Conservation (phyloP, 2,329 filamentous ascomycete species). For the Colletotrichum gigasporum region DNA sequence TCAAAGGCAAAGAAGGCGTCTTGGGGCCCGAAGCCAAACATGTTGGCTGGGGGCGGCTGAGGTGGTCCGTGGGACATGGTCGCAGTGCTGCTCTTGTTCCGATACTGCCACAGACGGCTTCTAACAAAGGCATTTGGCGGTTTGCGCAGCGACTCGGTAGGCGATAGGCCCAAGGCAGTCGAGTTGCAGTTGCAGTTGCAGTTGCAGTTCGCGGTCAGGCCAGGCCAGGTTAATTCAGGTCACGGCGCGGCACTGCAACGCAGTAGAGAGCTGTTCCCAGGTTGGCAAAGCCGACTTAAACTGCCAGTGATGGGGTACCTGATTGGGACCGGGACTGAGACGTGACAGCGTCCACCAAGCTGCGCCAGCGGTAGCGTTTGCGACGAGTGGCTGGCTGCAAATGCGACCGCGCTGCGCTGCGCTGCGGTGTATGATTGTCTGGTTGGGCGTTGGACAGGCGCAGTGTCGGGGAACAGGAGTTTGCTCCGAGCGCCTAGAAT, state of each 20-base stretch:
- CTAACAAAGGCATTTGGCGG: constrained; percentile 30
- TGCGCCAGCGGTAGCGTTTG: background rate
- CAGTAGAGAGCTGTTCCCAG: background rate
- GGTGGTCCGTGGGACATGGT: constrained; percentile 48
- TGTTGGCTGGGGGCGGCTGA: constrained; percentile 44
- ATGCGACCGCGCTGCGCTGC: background rate
- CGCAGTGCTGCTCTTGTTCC: constrained; percentile 32
- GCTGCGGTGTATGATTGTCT: background rate
- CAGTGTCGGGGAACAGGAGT: constrained; percentile 7
- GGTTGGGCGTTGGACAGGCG: background rate
- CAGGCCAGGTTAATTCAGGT: background rate
- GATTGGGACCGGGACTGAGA: background rate
- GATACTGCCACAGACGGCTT: constrained; percentile 21
- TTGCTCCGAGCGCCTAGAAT: constrained; percentile 14
- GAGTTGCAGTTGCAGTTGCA: no score
- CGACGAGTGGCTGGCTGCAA: background rate
- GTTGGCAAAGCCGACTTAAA: constrained; percentile 14
- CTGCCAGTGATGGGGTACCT: background rate
- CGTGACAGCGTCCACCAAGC: background rate
- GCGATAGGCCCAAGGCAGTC: no score
- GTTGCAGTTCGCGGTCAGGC: no score
- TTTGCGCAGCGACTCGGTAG: constrained; percentile 5
- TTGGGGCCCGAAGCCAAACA: constrained; percentile 46
- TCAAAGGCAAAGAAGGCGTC: constrained; percentile 33
- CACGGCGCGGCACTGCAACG: constrained; percentile 16